Evolutionary conservation across 495 filamentous ascomycete genomes (phyloP).

Genomic region (Penicillium lagena): DNA sequence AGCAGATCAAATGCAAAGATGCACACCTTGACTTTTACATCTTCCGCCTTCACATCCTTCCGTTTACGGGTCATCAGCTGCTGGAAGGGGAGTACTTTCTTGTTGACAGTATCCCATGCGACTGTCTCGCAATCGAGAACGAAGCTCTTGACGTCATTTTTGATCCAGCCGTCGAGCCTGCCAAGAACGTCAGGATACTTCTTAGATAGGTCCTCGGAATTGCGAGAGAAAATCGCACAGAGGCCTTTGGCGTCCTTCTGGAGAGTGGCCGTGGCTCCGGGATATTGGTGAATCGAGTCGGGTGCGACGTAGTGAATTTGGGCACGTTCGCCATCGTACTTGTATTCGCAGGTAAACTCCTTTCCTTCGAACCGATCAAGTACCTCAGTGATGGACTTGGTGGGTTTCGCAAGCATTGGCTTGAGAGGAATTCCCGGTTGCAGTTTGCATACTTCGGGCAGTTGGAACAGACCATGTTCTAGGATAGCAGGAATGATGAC

Average conservation of each 20-base stretch:
- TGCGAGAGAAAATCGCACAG: constrained; percentile 89
- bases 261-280: constrained; percentile 35
- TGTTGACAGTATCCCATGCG: constrained; percentile 89
- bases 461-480: constrained; percentile 73
- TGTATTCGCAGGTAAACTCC: constrained; percentile 97
- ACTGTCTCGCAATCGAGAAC: constrained; percentile 97
- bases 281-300: constrained; percentile 60
- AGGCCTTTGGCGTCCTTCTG: constrained; percentile 56
- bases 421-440: constrained; percentile 93
- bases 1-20: constrained; percentile 96
- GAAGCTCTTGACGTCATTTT: constrained; percentile 82
- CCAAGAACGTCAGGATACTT: constrained; percentile 94
- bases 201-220: constrained; percentile 92
- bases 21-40: constrained; percentile 95
- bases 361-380: constrained; percentile 94
- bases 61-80: constrained; percentile 95
- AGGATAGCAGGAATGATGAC: constrained; percentile 87
- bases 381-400: constrained; percentile 98
- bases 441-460: constrained; percentile 82
- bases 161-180: constrained; percentile 85
- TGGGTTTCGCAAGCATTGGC: constrained; percentile 98
- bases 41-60: constrained; percentile 96
- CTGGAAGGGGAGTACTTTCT: constrained; percentile 94
- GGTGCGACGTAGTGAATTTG: constrained; percentile 97
- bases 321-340: constrained; percentile 94